Conservation (phyloP, 2,329 filamentous ascomycete species). For the Calonectria honghensis region DNA sequence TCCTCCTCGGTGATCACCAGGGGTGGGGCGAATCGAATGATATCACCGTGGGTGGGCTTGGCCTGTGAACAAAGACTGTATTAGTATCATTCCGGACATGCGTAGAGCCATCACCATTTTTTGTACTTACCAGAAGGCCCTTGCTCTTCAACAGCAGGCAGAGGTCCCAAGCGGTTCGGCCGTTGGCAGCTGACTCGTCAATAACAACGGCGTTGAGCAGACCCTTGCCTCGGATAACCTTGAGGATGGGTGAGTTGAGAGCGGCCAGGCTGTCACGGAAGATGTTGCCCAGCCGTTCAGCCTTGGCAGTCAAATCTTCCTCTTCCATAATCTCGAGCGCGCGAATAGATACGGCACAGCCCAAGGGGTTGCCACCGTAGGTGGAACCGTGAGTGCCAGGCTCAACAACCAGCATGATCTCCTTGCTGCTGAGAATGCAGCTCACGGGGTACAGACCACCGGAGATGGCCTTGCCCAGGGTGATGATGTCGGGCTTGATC, state of each 20-base stretch:
- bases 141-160: constrained; percentile 97
- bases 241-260: constrained; percentile 87
- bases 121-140: constrained; percentile 85
- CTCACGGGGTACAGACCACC: constrained; percentile 99
- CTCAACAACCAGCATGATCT: constrained; percentile 96
- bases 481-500: constrained; percentile 95
- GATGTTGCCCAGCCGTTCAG: constrained; percentile 85
- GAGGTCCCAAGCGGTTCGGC: constrained; percentile 95
- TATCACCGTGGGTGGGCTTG: constrained; percentile 98
- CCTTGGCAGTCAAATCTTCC: constrained; percentile 89
- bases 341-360: constrained; percentile 95
- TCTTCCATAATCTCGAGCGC: constrained; percentile 96
- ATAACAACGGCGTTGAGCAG: constrained; percentile 97
- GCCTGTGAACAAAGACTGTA: constrained; percentile 73
- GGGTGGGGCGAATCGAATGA: constrained; percentile 97
- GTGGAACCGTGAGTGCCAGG: constrained; percentile 98
- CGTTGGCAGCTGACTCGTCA: constrained; percentile 89
- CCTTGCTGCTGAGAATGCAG: constrained; percentile 89
- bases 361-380: constrained; percentile 98
- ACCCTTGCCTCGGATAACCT: constrained; percentile 91
- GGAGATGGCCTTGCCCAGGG: constrained; percentile 97
- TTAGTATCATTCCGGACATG: constrained; percentile 17
- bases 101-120: neutral
- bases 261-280: constrained; percentile 87
- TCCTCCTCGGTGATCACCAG: constrained; percentile 94